Conservation (phyloP, 768 basidiomycete genomes). For the Tubosaeta brunneosetosa region DNA sequence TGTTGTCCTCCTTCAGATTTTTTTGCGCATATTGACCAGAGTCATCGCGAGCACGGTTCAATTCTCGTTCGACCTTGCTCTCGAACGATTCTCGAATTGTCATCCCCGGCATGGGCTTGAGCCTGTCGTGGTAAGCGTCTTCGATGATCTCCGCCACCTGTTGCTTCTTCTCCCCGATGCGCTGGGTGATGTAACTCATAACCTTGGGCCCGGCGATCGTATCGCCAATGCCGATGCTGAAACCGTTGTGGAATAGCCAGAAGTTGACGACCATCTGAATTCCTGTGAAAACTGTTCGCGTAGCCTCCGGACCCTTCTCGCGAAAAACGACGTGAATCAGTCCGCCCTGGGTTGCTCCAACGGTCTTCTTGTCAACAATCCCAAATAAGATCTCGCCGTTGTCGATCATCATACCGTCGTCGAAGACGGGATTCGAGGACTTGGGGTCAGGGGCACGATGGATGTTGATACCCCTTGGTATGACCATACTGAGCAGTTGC, state of each 20-base stretch:
- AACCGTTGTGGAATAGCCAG: conserved; percentile 98
- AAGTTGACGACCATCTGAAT: conserved; percentile 95
- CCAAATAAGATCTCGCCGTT: conserved; percentile 95
- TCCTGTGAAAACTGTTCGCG: conserved; percentile 86
- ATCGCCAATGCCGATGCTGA: conserved; percentile 98
- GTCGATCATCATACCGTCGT: conserved; percentile 94
- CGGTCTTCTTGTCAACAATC: conserved; percentile 98
- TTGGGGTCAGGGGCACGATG: conserved; percentile 75
- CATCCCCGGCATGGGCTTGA: conserved; percentile 95
- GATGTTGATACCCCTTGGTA: conserved; percentile 95
- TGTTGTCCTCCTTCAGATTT: conserved; percentile 97
- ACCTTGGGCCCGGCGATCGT: conserved; percentile 90
- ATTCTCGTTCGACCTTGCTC: conserved; percentile 81
- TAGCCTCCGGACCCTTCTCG: conserved; percentile 92
- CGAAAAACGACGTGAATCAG: conserved; percentile 95
- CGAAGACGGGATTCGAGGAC: conserved; percentile 75
- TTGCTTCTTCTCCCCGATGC: conserved; percentile 76
- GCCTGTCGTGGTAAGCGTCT: conserved; percentile 77
- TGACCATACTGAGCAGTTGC: conserved; percentile 87
- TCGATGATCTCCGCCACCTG: conserved; percentile 77
- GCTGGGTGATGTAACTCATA: conserved; percentile 81
- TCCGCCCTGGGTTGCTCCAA: conserved; percentile 92
- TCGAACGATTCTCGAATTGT: conserved; percentile 99
- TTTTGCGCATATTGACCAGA: conserved; percentile 97
- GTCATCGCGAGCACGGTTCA: conserved; percentile 92